A percentile compares a stretch with the other conserved stretches of the same genome.
Conservation (phyloP, 1,284 basidiomycete species). For the Coriolopsis trogii region DNA sequence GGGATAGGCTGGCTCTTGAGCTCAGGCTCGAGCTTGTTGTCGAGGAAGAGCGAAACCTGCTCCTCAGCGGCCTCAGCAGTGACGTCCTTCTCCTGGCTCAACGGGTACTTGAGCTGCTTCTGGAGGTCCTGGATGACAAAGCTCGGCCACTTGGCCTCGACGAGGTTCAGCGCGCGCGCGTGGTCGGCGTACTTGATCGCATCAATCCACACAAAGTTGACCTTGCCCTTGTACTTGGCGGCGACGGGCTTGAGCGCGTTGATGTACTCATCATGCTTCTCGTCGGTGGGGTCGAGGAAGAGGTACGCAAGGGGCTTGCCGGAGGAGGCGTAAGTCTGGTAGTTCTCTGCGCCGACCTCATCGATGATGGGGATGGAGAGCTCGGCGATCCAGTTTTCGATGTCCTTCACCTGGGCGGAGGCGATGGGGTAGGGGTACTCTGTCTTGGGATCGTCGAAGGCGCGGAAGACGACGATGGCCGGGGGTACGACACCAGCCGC, state of each 20-base stretch:
- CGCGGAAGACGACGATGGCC: slow-evolving; percentile 90
- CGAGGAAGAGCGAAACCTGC: slow-evolving; percentile 70
- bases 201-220: slow-evolving; percentile 99
- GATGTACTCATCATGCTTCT: slow-evolving; percentile 69
- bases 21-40: slow-evolving; percentile 78
- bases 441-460: slow-evolving; percentile 86
- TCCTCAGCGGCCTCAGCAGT: slow-evolving; percentile 57
- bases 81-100: slow-evolving; percentile 69
- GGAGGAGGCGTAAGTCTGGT: slow-evolving; percentile 82
- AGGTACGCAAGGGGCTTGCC: slow-evolving; percentile 92
- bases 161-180: slow-evolving; percentile 92
- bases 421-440: slow-evolving; percentile 72
- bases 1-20: slow-evolving; percentile 94
- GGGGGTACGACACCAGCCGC: slow-evolving; percentile 80
- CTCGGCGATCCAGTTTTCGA: slow-evolving; percentile 81
- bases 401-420: slow-evolving; percentile 59
- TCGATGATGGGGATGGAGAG: slow-evolving; percentile 90
- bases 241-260: slow-evolving; percentile 79
- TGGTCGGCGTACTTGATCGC: slow-evolving; percentile 95
- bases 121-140: slow-evolving; percentile 92
- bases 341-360: slow-evolving; percentile 96
- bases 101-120: slow-evolving; percentile 89
- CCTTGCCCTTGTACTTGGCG: slow-evolving; percentile 78
- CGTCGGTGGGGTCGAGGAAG: slow-evolving; percentile 85
- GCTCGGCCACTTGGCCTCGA: slow-evolving; percentile 85